Base-by-base conservation (phyloP, 2,329 filamentous ascomycete species). In the Xylogone sp. region DNA sequence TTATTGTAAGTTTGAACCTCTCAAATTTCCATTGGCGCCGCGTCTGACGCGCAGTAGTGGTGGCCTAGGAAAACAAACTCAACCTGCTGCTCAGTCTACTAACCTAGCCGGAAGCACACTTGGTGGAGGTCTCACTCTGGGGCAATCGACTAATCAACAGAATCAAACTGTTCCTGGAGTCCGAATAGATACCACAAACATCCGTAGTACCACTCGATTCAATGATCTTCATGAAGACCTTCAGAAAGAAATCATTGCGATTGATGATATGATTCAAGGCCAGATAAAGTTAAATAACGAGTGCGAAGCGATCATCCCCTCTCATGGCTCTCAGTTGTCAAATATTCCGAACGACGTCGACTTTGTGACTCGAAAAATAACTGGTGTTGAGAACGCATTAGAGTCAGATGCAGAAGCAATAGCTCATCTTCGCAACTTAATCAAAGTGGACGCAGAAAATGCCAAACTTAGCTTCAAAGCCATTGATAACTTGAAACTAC, bases 181-280 rank as follows among this genome's bases (percentile, higher is more conserved):
- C 18, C 86, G 88, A 62, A 88, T 96, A 62, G 88, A 94, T 68
- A 71, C 88, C 48, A 82, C 82, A 60, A 89, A 88, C 65, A 76
- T 97, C 54, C 84, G 90, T 48, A 87, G 88, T 16, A 96, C 92
- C 0, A 96, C 91, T 3, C 89, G 94, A 55, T 97, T 94, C 74
- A 90, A 91, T 65, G 93, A 96, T 68, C 84, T 96, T 22, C 83
- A 88, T 54, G 87, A 93, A 59, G 83, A 89, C 24, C 75, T 96
- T 16, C 90, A 96, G 65, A 82, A 84, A 56, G 75, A 90, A 59
- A 88, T 99, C 55, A 83, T 89, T 56, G 72, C 77, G 9, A 83
- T 96, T 56, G 93, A 99, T 69, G 81, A 82, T 52, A 83, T 86
- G 57, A 93, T 99, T 60, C 82, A 90, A 61, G 78, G 80, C 49